Percentiles rank a stretch among this genome's conserved stretches.
Conservation (phyloP, 176 grass and related monocot species). For the Cenchrus purpureus region DNA sequence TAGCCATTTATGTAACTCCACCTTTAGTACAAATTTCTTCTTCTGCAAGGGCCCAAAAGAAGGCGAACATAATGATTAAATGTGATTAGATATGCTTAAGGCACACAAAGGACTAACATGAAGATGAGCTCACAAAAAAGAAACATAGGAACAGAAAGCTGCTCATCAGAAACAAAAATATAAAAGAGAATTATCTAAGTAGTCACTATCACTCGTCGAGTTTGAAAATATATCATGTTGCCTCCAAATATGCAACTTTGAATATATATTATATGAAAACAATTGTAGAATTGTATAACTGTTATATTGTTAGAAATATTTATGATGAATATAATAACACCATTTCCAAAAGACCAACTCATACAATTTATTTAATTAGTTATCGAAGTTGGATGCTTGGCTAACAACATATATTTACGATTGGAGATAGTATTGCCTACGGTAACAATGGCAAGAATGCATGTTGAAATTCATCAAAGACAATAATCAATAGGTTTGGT, state of each 20-base stretch:
- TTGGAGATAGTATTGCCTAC: neutral
- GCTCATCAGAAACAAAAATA: constrained; percentile 1
- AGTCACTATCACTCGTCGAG: neutral
- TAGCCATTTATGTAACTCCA: constrained; percentile 89
- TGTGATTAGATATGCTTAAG: neutral
- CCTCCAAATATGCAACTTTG: too few species aligned
- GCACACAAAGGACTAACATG: constrained; percentile 13
- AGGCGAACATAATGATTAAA: constrained; percentile 22
- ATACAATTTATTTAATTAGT: neutral
- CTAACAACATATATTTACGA: neutral
- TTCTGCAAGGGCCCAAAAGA: constrained; percentile 55
- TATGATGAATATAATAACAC: neutral
- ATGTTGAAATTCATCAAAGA: neutral
- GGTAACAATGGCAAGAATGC: neutral
- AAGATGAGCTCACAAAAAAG: neutral
- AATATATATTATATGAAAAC: neutral
- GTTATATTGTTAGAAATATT: constrained; percentile 2
- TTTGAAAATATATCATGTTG: neutral
- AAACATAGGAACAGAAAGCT: neutral
- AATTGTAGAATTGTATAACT: neutral
- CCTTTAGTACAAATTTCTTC: constrained; percentile 75
- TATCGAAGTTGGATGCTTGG: neutral
- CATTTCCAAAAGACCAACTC: neutral
- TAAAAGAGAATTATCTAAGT: constrained; percentile 1
- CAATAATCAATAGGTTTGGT: neutral